Evolutionary conservation across 164 flowering plant species (phyloP).

Genomic region (Houttuynia cordata): DNA sequence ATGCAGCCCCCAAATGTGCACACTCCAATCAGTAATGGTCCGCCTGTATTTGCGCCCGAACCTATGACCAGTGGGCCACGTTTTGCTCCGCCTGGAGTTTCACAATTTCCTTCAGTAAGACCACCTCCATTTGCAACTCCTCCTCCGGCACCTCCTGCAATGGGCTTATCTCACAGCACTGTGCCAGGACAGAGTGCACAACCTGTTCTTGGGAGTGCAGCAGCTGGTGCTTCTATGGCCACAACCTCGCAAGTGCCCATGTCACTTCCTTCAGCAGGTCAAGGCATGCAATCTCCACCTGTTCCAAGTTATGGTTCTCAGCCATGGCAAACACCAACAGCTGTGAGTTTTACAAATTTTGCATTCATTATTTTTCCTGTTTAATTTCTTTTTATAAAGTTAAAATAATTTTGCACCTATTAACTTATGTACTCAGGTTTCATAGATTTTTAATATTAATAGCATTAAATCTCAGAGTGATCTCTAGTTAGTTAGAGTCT

Average conservation of each 20-base stretch:
- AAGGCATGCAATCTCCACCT: conserved; percentile 18
- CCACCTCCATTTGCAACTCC: conserved; percentile 31
- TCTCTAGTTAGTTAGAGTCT: too few species aligned
- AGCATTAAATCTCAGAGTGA: too few species aligned
- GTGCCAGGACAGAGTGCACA: conserved; percentile 7
- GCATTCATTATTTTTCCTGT: background rate
- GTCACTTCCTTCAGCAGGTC: conserved; percentile 15
- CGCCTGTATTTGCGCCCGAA: conserved; percentile 27
- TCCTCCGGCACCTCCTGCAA: conserved; percentile 35
- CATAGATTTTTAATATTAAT: background rate
- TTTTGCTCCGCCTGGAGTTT: conserved; percentile 26
- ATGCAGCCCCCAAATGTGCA: conserved; percentile 25
- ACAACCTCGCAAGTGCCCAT: conserved; percentile 7
- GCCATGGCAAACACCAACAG: conserved; percentile 34
- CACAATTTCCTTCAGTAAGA: conserved; percentile 30
- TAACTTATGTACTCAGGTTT: background rate
- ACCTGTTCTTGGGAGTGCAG: conserved; percentile 14
- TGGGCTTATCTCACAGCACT: conserved; percentile 7
- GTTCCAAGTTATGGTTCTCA: conserved; percentile 21
- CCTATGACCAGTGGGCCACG: conserved; percentile 24
- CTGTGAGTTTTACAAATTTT: conserved; percentile 23
- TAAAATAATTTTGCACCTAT: too few species aligned
- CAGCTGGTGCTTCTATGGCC: conserved; percentile 9
- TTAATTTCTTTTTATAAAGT: too few species aligned
- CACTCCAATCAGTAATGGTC: conserved; percentile 45